Evolutionary conservation across 495 filamentous ascomycete genomes (phyloP).

Genomic region (Lepidopterella palustris): DNA sequence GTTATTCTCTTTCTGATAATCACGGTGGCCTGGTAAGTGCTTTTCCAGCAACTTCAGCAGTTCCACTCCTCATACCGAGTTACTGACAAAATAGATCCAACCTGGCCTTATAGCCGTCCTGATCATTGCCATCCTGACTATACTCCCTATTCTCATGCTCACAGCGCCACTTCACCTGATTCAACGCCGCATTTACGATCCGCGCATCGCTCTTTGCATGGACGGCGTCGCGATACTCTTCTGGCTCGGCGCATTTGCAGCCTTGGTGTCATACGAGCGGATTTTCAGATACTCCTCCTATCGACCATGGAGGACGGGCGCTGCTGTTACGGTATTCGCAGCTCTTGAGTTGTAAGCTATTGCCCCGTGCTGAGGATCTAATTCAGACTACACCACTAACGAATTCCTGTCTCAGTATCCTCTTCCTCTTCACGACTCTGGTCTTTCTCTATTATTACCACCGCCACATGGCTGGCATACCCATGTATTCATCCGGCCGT

Average conservation of each 20-base stretch:
- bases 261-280: constrained; percentile 15
- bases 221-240: constrained; percentile 16
- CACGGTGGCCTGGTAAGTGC: constrained; percentile 19
- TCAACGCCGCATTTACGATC: constrained; percentile 17
- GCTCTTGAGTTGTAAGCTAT: constrained; percentile 18
- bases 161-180: constrained; percentile 16
- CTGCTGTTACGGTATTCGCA: constrained; percentile 17
- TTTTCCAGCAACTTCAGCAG: neutral
- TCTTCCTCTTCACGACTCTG: constrained; percentile 22
- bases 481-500: constrained; percentile 1
- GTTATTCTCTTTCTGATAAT: constrained; percentile 14
- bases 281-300: constrained; percentile 12
- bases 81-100: constrained; percentile 27
- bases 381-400: neutral
- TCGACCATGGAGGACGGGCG: constrained; percentile 10
- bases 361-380: no score
- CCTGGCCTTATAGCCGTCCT: constrained; percentile 34
- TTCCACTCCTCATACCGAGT: neutral
- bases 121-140: constrained; percentile 23
- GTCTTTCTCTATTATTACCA: constrained; percentile 25
- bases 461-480: constrained; percentile 6
- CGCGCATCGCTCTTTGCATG: constrained; percentile 14
- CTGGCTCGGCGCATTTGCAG: constrained; percentile 16
- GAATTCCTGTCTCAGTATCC: constrained; percentile 1
- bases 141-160: constrained; percentile 19